Evolutionary conservation across 2,329 filamentous ascomycete species (phyloP), one percentile per base, ranked within the genome.

Genomic region (Fusarium sp.): DNA sequence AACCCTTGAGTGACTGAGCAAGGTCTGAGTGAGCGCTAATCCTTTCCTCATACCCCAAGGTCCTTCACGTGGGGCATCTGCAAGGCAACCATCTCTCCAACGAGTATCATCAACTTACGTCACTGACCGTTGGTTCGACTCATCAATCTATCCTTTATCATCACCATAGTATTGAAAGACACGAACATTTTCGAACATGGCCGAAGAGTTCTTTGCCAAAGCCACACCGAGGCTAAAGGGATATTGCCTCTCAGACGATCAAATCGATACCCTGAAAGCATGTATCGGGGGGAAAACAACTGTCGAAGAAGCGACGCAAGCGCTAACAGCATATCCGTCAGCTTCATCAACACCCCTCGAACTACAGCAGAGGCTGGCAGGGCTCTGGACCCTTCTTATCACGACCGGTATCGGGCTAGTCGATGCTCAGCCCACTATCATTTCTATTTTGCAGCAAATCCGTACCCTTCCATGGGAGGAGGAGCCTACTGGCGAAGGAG

Each of bases 301-400:
- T 1, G n/a, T 52, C 10, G 20, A 27, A 4, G 20, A 62, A 23
- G 52, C 64, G 3, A 54, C 52, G 4, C 35, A 27, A 6, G 9
- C 16, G 13, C 32, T 72, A 25, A 56, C 61, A 0, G 16, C 43
- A 6, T 63, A 68, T 13, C 30, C 67, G 6, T 61, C 60, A 14
- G 20, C 61, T 20, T 50, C 67, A 1, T 32, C 35, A 1, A 66
- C 56, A 6, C 57, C 70, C 14, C 43, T 71, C 16, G 60, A 72
- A 45, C 27, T 68, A 20, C 67, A 72, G 18, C 67, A 68, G 37
- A 59, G 67, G 5, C 52, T 72, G 3, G 58, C 20, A 8, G 67
- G 63, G 1, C 50, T 71, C 16, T 72, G 70, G 70, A 66, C 67
- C 0, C 52, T 72, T 32, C 61, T 72, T 0, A 72, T 67, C 14